phyloP scores from a whole-genome alignment of 2,329 filamentous ascomycete species.

The Harringtonia aguacate region DNA sequence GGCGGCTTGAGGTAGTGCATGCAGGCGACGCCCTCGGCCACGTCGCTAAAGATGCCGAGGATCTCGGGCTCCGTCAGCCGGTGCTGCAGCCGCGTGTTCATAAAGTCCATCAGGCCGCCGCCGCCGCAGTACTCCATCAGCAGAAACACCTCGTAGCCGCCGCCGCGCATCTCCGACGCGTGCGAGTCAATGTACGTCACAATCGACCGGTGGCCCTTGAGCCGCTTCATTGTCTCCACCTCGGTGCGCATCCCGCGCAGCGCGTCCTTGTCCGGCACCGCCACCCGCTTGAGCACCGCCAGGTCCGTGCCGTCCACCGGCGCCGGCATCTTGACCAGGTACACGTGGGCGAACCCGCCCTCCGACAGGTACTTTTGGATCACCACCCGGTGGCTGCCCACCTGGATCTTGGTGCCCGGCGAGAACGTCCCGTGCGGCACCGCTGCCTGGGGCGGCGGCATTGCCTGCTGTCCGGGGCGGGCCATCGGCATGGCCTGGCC shows the following conservation, averaged over 20 bases:
- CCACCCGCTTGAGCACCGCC: slow-evolving; percentile 87
- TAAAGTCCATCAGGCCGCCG: slow-evolving; percentile 95
- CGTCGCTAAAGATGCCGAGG: slow-evolving; percentile 90
- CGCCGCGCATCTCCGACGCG: slow-evolving; percentile 82
- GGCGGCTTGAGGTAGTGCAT: slow-evolving; percentile 98
- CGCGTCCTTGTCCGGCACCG: slow-evolving; percentile 90
- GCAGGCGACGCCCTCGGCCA: slow-evolving; percentile 90
- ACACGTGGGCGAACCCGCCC: slow-evolving; percentile 96
- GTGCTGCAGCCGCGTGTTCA: slow-evolving; percentile 96
- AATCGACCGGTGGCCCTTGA: slow-evolving; percentile 92
- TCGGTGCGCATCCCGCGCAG: slow-evolving; percentile 94
- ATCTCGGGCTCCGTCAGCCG: slow-evolving; percentile 96
- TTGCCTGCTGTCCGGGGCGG: slow-evolving; percentile 2
- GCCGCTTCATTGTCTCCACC: slow-evolving; percentile 99
- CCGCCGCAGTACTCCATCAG: slow-evolving; percentile 97
- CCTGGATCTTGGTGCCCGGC: slow-evolving; percentile 92
- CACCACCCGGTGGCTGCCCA: slow-evolving; percentile 82
- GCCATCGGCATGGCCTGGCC: slow-evolving; percentile 9
- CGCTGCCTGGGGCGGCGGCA: slow-evolving; percentile 16
- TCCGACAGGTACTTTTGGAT: slow-evolving; percentile 98
- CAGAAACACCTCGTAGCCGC: slow-evolving; percentile 94
- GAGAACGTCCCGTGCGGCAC: slow-evolving; percentile 75
- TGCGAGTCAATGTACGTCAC: slow-evolving; percentile 98
- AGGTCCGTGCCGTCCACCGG: slow-evolving; percentile 67
- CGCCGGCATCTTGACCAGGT: slow-evolving; percentile 78